Evolutionary conservation across 2,329 filamentous ascomycete species (phyloP).

Genomic region (Scleromitrula shiraiana): DNA sequence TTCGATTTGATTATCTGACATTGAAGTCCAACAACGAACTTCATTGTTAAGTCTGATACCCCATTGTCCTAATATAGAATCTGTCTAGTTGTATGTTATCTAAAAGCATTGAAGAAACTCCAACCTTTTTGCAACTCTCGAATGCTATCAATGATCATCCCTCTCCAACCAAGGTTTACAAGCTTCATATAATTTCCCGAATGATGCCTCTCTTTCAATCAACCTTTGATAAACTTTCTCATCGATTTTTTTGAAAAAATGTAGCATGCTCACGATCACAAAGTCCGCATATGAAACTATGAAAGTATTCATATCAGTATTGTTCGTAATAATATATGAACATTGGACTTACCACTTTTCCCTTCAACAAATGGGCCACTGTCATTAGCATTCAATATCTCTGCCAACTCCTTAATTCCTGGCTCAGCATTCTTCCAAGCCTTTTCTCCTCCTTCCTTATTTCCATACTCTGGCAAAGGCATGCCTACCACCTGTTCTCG

Average conservation of each 20-base stretch:
- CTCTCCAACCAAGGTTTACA: slow-evolving; percentile 20
- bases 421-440: slow-evolving; percentile 40
- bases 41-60: too few relatives aligned
- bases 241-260: slow-evolving; percentile 35
- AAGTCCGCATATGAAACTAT: slow-evolving; percentile 49
- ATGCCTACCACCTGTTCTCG: slow-evolving; percentile 43
- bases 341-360: slow-evolving; percentile 29
- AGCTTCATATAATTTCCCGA: slow-evolving; percentile 16
- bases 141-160: slow-evolving; percentile 22
- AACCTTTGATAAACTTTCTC: slow-evolving; percentile 34
- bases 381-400: slow-evolving; percentile 35
- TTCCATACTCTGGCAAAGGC: slow-evolving; percentile 41
- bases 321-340: not conserved
- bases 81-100: too few relatives aligned
- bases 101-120: not conserved
- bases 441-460: slow-evolving; percentile 40
- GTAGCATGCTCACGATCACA: slow-evolving; percentile 42
- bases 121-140: not conserved
- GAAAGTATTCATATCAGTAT: not conserved
- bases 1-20: too few relatives aligned
- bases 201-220: slow-evolving; percentile 26
- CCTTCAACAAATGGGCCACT: slow-evolving; percentile 55
- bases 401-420: slow-evolving; percentile 37
- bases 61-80: too few relatives aligned
- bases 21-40: too few relatives aligned